Evolutionary conservation across 306 rosid species (phyloP), one percentile per base, ranked within the genome.

Genomic region (Prunus davidiana): DNA sequence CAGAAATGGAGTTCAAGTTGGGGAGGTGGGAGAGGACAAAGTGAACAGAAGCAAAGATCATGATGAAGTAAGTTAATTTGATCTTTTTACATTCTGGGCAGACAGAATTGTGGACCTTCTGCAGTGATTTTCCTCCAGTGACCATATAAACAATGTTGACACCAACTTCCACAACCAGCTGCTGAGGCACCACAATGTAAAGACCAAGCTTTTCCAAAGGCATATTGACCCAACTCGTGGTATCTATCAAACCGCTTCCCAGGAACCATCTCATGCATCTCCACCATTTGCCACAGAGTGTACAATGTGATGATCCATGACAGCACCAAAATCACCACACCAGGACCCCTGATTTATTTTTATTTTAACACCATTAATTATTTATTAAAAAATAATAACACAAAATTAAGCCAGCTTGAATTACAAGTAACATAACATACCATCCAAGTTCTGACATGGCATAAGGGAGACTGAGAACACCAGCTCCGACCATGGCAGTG

Each of bases 401-500:
- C 20, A 67, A 47, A 5, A 7, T 8, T 28, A 28, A 1, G 43
- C 4, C 22, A 24, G 41, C 13, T 3, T 12, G 12, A 6, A 45
- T 66, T 5, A 22, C 4, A 18, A n/a, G 25, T 68, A 3, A 7
- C 85, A 12, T 49, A 88, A 7, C 85, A 12, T 49, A 88, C 92
- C 92, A 88, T 77, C 92, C 92, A 28, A 88, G 88, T 34, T 75
- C 73, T 11, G 92, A 14, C 90, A 88, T 81, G 52, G 92, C 92
- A 16, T 74, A 84, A 61, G 92, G 92, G 24, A 88, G 92, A 73
- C 92, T 61, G 56, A 88, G 88, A 65, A 88, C 92, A 18, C 92
- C 92, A 67, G 92, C 92, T 16, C 92, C 92, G 32, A 88, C 92
- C 92, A 88, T 88, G 86, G 92, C 92, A 1, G 89, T 86, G 20